Evolutionary conservation across 768 basidiomycete genomes (phyloP), one percentile per base, ranked within the genome.

Genomic region (Kwoniella dejecticola): DNA sequence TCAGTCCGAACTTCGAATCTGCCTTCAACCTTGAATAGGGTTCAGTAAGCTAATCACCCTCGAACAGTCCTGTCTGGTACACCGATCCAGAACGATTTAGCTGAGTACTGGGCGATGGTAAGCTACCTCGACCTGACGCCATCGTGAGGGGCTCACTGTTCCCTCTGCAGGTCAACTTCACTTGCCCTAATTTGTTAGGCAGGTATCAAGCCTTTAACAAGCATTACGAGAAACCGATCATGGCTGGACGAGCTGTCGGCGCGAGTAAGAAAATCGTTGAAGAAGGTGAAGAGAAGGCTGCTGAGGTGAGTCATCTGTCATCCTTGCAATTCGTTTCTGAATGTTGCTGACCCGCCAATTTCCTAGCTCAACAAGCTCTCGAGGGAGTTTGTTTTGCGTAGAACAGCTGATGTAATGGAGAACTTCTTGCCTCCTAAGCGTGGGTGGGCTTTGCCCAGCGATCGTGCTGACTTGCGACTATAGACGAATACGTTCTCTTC

Each of bases 401-500:
- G 96, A 63, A 91, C 94, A 50, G 89, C 90, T 0, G 85, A 84
- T 4, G 84, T 97, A 38, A 79, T 97, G 52, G 84, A 86, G 67
- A 87, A 87, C 64, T 90, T 89, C 75, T 80, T 99, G 21, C 95
- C 95, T 10, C 92, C 96, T 0, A 96, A 96, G 82, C 82, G 94
- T 96, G 59, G 62, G 88, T 78, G 2, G 4, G 26, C 12, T 42
- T 44, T 17, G 21, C 17, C 26, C 42, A 8, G 13, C 10, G n/a
- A 12, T 42, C 19, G 19, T 4, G 13, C 40, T 69, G 15, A 54
- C n/a, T 36, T 36, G 33, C 7, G 15, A 3, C 21, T 15, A 17
- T 65, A 98, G 95, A 90, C 74, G 96, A 99, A 86, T 97, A 95
- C 74, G 89, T 95, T n/a, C 87, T 98, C n/a, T 98, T 98, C 77